Base-by-base conservation (phyloP, 1,139 yeast genomes). In the Suhomyces anneliseae region DNA sequence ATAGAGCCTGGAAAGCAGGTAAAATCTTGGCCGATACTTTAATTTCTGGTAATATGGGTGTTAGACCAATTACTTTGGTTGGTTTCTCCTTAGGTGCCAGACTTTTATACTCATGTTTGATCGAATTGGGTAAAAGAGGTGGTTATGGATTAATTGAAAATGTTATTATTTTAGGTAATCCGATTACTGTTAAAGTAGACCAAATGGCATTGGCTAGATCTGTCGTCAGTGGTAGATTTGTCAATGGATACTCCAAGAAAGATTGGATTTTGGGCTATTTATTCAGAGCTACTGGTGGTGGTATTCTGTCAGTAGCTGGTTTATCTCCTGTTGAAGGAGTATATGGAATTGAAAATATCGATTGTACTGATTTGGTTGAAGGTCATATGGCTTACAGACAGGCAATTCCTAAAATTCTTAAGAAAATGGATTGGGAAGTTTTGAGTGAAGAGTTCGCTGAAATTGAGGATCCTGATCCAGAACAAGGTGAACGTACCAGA, bases 341-440 rank as follows among this genome's bases (percentile, higher is more conserved):
- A 14, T 75, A 79, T 27, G 87, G 86, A 0, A 74, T 92, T 38
- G 96, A 90, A 53, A 93, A 92, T 62, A 76, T 87, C 50, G 96
- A 95, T 62, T 87, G 95, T 56, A 89, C 98, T 0, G 90, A 85
- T 14, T 61, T 78, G 43, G 96, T 93, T 2, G 93, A 87, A 51
- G 99, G 99, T 0, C 99, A 95, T 68, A 90, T 95, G 97, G 88
- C 89, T 6, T 95, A 95, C 66, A 87, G 99, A 72, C 87, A 86
- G 53, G 92, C 90, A 10, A 90, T 95, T 76, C 99, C 99, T 0
- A 82, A 81, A 56, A 75, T 95, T 43, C 66, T 95, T 54, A 78
- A 79, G 54, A 68, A 69, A 42, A 62, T 88, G 38, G 90, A 89
- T 8, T 88, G 96, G 84, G 87, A 89, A 51, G 88, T 93, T 3